phyloP scores from a whole-genome alignment of 2,329 filamentous ascomycete genomes.

The Hyphodiscus sp. region DNA sequence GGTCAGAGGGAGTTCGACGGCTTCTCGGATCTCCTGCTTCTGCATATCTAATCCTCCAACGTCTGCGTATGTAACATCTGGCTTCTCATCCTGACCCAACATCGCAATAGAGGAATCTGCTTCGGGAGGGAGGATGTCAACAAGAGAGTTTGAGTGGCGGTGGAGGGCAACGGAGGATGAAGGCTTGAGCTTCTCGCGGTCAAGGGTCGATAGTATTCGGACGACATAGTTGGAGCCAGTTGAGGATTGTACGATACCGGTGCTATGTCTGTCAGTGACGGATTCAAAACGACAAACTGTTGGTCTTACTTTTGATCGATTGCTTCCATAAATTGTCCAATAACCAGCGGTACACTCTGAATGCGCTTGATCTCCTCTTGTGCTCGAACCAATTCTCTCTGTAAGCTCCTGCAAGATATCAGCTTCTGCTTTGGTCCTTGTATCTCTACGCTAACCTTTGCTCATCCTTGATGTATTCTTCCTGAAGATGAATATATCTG shows the following conservation, averaged over 20 bases:
- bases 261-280: conserved; percentile 47
- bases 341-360: conserved; percentile 94
- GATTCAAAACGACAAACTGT: neutral
- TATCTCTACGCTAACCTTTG: conserved; percentile 43
- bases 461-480: conserved; percentile 99
- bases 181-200: conserved; percentile 95
- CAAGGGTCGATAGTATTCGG: conserved; percentile 93
- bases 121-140: conserved; percentile 97
- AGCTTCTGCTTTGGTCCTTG: conserved; percentile 4
- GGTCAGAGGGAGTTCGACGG: conserved; percentile 91
- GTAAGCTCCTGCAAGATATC: conserved; percentile 64
- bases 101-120: conserved; percentile 98
- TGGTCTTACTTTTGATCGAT: conserved; percentile 89
- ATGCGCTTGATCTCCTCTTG: conserved; percentile 99
- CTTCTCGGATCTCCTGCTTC: conserved; percentile 98
- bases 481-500: conserved; percentile 92
- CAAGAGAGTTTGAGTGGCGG: conserved; percentile 95
- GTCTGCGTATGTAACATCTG: conserved; percentile 95
- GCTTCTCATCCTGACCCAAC: conserved; percentile 94
- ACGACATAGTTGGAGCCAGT: conserved; percentile 99
- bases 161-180: conserved; percentile 96
- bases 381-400: conserved; percentile 91
- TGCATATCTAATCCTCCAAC: conserved; percentile 99
- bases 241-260: conserved; percentile 95
- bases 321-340: conserved; percentile 99